Evolutionary conservation across 108 stramenopile genomes (phyloP).

Genomic region (Skeletonema grethae): DNA sequence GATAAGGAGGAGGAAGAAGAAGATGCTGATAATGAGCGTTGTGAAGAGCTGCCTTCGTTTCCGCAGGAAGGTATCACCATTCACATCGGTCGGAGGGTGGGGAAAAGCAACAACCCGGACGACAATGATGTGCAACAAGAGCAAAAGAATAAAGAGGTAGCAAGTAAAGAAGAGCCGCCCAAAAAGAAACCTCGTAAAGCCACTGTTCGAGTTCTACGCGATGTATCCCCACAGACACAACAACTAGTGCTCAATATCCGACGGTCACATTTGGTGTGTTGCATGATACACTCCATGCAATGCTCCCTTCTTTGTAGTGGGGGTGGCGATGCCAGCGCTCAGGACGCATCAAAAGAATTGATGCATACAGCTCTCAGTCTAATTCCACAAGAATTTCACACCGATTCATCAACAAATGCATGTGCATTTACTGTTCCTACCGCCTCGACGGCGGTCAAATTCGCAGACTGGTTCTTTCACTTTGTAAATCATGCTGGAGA

Average conservation of each 20-base stretch:
- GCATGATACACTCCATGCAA: conserved; percentile 30
- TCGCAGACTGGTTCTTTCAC: conserved; percentile 57
- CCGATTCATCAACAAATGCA: background rate
- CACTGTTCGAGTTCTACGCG: conserved; percentile 38
- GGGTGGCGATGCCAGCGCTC: conserved; percentile 8
- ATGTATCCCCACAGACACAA: conserved; percentile 46
- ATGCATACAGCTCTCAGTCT: conserved; percentile 59
- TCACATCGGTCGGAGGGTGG: background rate
- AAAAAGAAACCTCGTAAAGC: conserved; percentile 23
- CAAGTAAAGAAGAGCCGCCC: background rate
- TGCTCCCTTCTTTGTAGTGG: conserved; percentile 39
- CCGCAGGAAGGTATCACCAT: conserved; percentile 9
- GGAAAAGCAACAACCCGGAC: conserved; percentile 4
- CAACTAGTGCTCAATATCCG: conserved; percentile 49
- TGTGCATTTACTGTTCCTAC: conserved; percentile 17
- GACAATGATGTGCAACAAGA: conserved; percentile 1
- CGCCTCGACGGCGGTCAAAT: conserved; percentile 14
- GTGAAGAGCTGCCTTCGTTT: conserved; percentile 3
- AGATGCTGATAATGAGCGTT: background rate
- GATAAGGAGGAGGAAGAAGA: conserved; percentile 9
- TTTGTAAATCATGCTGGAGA: conserved; percentile 48
- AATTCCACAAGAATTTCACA: conserved; percentile 50
- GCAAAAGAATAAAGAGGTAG: conserved; percentile 1
- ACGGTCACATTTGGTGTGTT: conserved; percentile 54
- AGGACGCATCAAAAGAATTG: conserved; percentile 13